phyloP scores from a whole-genome alignment of 148 eudicot genomes.

The Beta vulgaris region DNA sequence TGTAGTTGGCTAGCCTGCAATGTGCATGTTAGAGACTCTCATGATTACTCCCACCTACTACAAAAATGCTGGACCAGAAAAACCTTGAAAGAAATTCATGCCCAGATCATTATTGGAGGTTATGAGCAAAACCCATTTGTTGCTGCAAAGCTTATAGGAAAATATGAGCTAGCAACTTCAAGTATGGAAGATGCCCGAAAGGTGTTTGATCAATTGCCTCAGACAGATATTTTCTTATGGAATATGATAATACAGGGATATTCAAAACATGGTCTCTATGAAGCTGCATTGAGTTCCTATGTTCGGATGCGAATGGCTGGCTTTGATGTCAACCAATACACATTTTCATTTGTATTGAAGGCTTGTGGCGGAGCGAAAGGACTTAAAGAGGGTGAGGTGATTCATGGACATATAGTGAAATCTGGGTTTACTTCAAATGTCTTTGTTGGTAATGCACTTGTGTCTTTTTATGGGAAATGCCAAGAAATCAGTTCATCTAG shows the following conservation, averaged over 20 bases:
- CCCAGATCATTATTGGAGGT: conserved; percentile 33
- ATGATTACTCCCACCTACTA: conserved; percentile 21
- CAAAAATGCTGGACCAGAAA: conserved; percentile 8
- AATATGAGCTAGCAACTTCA: background rate
- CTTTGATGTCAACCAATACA: conserved; percentile 21
- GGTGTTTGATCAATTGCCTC: conserved; percentile 35
- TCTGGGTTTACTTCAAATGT: conserved; percentile 30
- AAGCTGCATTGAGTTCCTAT: conserved; percentile 19
- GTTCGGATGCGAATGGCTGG: conserved; percentile 24
- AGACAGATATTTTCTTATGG: conserved; percentile 33
- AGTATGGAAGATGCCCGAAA: conserved; percentile 28
- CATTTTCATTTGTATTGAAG: conserved; percentile 29
- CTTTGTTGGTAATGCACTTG: conserved; percentile 33
- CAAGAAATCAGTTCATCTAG: conserved; percentile 18
- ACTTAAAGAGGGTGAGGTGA: conserved; percentile 19
- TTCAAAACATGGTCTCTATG: conserved; percentile 18
- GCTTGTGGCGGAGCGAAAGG: conserved; percentile 29
- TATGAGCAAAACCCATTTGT: conserved; percentile 31
- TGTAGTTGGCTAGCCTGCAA: background rate
- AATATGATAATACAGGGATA: conserved; percentile 31
- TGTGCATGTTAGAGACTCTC: conserved; percentile 16
- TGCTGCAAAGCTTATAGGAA: conserved; percentile 27
- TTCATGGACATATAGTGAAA: conserved; percentile 33
- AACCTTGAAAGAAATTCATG: conserved; percentile 25
- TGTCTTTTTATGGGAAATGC: conserved; percentile 35